Base-by-base conservation (phyloP, 2,329 filamentous ascomycete species). In the Huntiella savannae region DNA sequence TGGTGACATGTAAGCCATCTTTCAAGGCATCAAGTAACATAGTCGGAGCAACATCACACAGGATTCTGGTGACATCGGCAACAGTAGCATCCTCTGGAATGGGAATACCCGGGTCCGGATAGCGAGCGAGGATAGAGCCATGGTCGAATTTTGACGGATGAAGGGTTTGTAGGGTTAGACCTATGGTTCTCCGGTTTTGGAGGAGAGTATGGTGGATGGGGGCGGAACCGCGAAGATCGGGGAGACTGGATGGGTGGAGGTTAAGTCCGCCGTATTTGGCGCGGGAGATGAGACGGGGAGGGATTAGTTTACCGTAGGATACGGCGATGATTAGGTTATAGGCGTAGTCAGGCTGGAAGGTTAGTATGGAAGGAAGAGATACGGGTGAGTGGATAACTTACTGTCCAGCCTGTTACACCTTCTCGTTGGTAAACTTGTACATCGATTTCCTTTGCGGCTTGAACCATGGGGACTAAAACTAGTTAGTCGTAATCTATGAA, bases 291-390 rank as follows among this genome's bases (percentile, higher is more conserved):
- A 96, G 75, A 4, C 84, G 71, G 1, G 71, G 69, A 1, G 91
- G 91, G 1, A 98, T 78, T 51, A 95, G 80, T 5, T 94, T 71
- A 3, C 91, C 91, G 62, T 96, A 98, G 0, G 91, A 96, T 4
- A 96, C 91, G 41, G 87, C 87, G 40, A 96, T 68, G 53, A 98
- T 72, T 49, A 98, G 67, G 59, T 95, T 86, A 53, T 77, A 75
- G 3, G 65, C 56, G 38, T 58, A 56, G 0, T 79, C 78, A 33
- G 78, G 69, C 69, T 79, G 52, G 22, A 12, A 33, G 2, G 22
- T 28, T 28, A 28, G 22, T 28, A 28, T 28, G 6, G 2, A 6
- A 48, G 42, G 32, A 13, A 39, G 13, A 50, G 51, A 34, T 33
- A 41, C 34, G 38, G 19, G 4, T n/a, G 22, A 22, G 2, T 10